These are phyloP conservation scores for Huiozyma sinensis DNA, from an alignment of 805 yeast genomes.

Conservation along the genomic window DNA sequence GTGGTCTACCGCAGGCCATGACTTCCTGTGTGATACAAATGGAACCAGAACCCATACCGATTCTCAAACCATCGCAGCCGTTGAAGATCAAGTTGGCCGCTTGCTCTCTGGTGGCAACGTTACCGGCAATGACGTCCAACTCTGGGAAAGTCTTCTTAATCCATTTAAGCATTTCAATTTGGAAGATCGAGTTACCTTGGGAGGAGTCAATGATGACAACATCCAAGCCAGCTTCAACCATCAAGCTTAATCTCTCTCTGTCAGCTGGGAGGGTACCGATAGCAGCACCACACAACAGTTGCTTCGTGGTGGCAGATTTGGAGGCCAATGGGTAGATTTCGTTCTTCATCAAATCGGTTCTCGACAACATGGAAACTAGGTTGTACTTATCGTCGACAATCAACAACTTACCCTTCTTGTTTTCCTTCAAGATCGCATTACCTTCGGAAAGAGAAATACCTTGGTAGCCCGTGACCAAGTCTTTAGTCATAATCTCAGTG, in stretches of 20 bases:
- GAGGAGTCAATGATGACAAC: slow-evolving; percentile 93
- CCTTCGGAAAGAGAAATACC: slow-evolving; percentile 81
- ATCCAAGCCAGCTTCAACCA: slow-evolving; percentile 94
- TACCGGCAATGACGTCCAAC: slow-evolving; percentile 90
- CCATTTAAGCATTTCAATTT: slow-evolving; percentile 86
- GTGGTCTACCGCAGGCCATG: slow-evolving; percentile 99
- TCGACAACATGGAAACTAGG: slow-evolving; percentile 79
- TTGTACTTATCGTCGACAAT: slow-evolving; percentile 69
- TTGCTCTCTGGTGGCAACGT: slow-evolving; percentile 97
- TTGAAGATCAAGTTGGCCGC: slow-evolving; percentile 91
- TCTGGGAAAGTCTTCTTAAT: slow-evolving; percentile 71
- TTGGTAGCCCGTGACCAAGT: slow-evolving; percentile 69
- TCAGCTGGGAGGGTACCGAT: slow-evolving; percentile 90
- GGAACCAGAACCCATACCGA: slow-evolving; percentile 99
- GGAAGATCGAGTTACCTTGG: slow-evolving; percentile 95
- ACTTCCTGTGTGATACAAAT: slow-evolving; percentile 99
- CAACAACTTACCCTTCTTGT: slow-evolving; percentile 97
- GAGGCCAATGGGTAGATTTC: slow-evolving; percentile 89
- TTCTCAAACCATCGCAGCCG: slow-evolving; percentile 96
- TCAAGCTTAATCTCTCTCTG: slow-evolving; percentile 67
- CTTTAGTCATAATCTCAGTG: slow-evolving; percentile 75
- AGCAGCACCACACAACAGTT: slow-evolving; percentile 96
- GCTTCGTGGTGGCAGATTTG: slow-evolving; percentile 86
- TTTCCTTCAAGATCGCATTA: slow-evolving; percentile 78
- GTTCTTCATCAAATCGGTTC: slow-evolving; percentile 96